Base-by-base conservation (phyloP, 805 yeast genomes). In the Hanseniaspora meyeri region DNA sequence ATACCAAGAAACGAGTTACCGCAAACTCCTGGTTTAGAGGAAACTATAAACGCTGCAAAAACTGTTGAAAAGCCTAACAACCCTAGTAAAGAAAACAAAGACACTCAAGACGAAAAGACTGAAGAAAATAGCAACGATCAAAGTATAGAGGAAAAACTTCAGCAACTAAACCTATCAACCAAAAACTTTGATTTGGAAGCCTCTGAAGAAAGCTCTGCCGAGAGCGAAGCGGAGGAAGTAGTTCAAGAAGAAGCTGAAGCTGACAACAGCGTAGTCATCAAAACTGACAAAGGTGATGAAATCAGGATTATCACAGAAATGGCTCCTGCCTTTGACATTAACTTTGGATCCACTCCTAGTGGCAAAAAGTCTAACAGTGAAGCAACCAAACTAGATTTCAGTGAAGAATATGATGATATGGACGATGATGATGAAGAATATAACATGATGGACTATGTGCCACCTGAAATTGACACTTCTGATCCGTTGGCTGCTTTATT, bases 1-100 rank as follows among this genome's bases (percentile, higher is more conserved):
- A 77, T 93, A 20, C 95, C 96, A 1, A 83, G 81, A 57, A 78
- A 74, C 19, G 96, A 89, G 57, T 70, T 91, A 27, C 96, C 97
- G 0, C 71, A 72, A 38, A 78, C 76, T 32, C 71, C 72, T 43
- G 63, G 71, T 2, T 68, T 93, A 62, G 80, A 78, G 60, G 75
- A 78, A 43, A 93, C 90, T 3, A 75, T 76, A 17, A 78, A 77
- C 62, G 91, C 89, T 5, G 83, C 87, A 0, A 85, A 80, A 61
- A 72, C 70, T 40, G 76, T 74, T 16, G 74, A 70, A 56, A 61
- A 66, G 56, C 60, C 68, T 7, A 48, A 40, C 5, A 59, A 60
- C 6, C 59, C 62, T 6, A 52, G 60, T 4, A 55, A 55, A 8
- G 62, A 54, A 16, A 43, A 49, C 59, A 64, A 50, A 7, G 49